Percentiles rank a stretch among this genome's conserved stretches.
phyloP scores from a whole-genome alignment of 2,329 filamentous ascomycete species.

The Penicillium sp. region DNA sequence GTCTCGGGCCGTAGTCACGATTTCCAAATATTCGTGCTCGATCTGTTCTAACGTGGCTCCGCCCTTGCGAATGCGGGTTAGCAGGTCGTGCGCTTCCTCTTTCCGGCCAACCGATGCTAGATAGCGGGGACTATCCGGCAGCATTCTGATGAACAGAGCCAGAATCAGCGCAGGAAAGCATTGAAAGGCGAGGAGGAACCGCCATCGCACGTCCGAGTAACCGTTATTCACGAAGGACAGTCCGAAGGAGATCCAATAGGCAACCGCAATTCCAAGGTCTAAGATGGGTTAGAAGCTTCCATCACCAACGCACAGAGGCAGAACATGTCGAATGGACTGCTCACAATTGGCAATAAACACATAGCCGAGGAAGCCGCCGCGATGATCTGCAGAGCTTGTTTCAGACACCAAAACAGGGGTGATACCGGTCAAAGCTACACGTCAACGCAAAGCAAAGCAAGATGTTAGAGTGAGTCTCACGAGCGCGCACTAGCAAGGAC shows the following conservation, averaged over 20 bases:
- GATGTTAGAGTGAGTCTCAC: conserved; percentile 4
- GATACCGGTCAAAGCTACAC: conserved; percentile 47
- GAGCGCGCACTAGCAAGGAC: conserved; percentile 12
- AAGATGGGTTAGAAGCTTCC: conserved; percentile 5
- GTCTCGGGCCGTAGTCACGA: conserved; percentile 32
- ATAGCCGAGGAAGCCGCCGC: conserved; percentile 49
- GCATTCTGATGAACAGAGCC: conserved; percentile 29
- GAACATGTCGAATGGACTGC: neutral
- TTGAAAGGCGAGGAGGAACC: conserved; percentile 37
- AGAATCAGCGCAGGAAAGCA: conserved; percentile 33
- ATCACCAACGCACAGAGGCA: neutral
- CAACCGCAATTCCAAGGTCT: conserved; percentile 49
- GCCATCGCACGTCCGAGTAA: conserved; percentile 36
- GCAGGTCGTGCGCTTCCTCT: conserved; percentile 47
- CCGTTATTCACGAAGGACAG: conserved; percentile 35
- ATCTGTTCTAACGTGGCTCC: conserved; percentile 26
- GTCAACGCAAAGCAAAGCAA: neutral
- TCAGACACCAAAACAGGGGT: conserved; percentile 52
- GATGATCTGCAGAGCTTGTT: conserved; percentile 47
- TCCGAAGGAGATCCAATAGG: conserved; percentile 40
- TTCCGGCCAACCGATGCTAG: conserved; percentile 40
- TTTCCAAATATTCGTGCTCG: conserved; percentile 37
- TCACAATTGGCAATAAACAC: conserved; percentile 53
- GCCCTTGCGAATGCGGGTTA: conserved; percentile 39
- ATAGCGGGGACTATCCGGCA: conserved; percentile 35